phyloP scores from a whole-genome alignment of 495 filamentous ascomycete genomes.

The Penicillium lividum region DNA sequence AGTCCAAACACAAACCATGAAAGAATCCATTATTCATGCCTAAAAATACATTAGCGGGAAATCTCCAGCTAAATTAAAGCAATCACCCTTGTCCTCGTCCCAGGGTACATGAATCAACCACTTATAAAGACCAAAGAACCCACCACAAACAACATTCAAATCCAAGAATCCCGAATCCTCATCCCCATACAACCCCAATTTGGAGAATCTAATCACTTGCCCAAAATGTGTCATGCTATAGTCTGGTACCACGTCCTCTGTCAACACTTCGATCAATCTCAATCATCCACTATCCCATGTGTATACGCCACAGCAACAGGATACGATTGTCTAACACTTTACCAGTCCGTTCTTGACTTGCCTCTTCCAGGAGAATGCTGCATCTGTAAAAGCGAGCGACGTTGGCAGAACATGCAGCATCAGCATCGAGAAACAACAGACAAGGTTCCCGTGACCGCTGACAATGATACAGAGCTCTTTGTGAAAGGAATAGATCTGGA shows the following conservation, averaged over 20 bases:
- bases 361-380: conserved; percentile 26
- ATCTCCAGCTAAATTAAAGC: background rate
- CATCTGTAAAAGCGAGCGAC: conserved; percentile 13
- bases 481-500: background rate
- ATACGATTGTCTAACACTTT: conserved; percentile 21
- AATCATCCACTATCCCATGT: conserved; percentile 23
- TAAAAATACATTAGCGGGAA: background rate
- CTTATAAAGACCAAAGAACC: background rate
- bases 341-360: conserved; percentile 11
- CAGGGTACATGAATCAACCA: background rate
- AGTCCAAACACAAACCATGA: background rate
- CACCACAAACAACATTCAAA: background rate
- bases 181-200: background rate
- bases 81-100: background rate
- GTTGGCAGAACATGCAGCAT: background rate
- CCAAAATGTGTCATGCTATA: conserved; percentile 35
- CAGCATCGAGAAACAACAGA: background rate
- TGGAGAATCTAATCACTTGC: background rate
- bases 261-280: conserved; percentile 18
- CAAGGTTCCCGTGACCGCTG: background rate
- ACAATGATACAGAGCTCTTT: background rate
- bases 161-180: background rate
- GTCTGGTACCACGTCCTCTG: conserved; percentile 35
- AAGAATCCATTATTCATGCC: background rate
- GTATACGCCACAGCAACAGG: conserved; percentile 17